Percentiles rank a stretch among this genome's conserved stretches.
Conservation (phyloP, 2,329 filamentous ascomycete genomes). For the Fusarium camptoceras region DNA sequence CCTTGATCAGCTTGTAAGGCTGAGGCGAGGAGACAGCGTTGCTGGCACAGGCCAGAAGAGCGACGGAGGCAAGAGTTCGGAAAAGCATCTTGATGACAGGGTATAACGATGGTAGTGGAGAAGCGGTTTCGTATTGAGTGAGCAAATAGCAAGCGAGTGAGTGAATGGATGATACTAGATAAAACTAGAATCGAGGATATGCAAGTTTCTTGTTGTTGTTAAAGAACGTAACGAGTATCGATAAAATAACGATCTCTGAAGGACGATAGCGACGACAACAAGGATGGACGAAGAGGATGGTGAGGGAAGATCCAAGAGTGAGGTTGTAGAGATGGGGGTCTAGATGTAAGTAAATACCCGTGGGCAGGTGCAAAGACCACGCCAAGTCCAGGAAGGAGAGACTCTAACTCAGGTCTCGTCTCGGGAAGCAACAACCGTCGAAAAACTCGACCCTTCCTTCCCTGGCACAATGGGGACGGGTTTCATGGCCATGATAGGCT, state of each 20-base stretch:
- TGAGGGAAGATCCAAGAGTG: slow-evolving; percentile 24
- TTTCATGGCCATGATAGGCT: slow-evolving; percentile 37
- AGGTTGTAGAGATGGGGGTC: slow-evolving; percentile 21
- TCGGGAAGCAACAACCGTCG: slow-evolving; percentile 25
- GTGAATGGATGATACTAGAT: slow-evolving; percentile 23
- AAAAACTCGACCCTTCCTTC: slow-evolving; percentile 18
- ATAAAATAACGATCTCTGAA: slow-evolving; percentile 41
- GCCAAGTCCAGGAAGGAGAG: slow-evolving; percentile 33
- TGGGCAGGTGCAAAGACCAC: neutral
- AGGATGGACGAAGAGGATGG: slow-evolving; percentile 25
- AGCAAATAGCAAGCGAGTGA: slow-evolving; percentile 18
- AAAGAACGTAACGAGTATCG: slow-evolving; percentile 47
- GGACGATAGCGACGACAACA: slow-evolving; percentile 21
- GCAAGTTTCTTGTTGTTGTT: slow-evolving; percentile 20
- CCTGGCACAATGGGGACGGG: slow-evolving; percentile 27
- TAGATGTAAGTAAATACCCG: slow-evolving; percentile 33
- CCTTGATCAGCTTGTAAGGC: slow-evolving; percentile 55
- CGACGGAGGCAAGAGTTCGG: slow-evolving; percentile 49
- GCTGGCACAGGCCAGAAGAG: slow-evolving; percentile 52
- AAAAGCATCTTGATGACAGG: slow-evolving; percentile 53
- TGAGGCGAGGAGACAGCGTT: slow-evolving; percentile 48
- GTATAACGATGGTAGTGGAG: slow-evolving; percentile 35
- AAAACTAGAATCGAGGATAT: slow-evolving; percentile 29
- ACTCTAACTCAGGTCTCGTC: slow-evolving; percentile 6
- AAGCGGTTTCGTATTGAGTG: slow-evolving; percentile 26